Evolutionary conservation across 1,284 basidiomycete genomes (phyloP), one percentile per base, ranked within the genome.

Genomic region (Exsudoporus floridanus): DNA sequence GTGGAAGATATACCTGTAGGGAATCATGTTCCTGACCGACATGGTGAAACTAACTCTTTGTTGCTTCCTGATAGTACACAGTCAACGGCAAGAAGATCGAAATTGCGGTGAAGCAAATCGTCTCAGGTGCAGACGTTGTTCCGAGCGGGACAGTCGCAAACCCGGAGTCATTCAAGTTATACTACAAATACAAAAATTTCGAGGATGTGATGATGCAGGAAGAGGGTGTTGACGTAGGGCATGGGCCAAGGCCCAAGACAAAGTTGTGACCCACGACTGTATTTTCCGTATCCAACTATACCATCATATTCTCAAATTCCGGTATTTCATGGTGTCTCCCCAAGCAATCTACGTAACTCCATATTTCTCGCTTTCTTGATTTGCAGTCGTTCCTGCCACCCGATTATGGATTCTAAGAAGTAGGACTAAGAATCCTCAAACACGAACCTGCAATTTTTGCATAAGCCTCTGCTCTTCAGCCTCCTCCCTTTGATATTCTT

Each of bases 71-170:
- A 36, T 53, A 85, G 84, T 86, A 86, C 60, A 88, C 84, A 0
- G 80, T 86, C 4, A 88, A 87, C 45, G 81, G 80, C 8, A 88
- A 88, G 74, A 88, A 86, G 66, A 84, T 88, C 38, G 86, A 88
- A 68, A 85, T 88, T 35, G 84, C 84, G 2, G 81, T 88, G 39
- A 87, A 88, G 65, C 83, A 86, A 61, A 84, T 88, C 51, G 77
- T 88, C 31, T 87, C 84, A 13, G 86, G 84, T 1, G 71, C 72
- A 13, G 74, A 77, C 48, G 53, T 86, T 44, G 74, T 79, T 58
- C 83, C 84, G 3, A 87, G 84, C 52, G 85, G 84, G 14, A 86
- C 84, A 1, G 83, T 88, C 16, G 81, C 82, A 3, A 88, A 88
- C 60, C 85, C 86, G 1, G 82, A 83, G 40, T 79, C 81, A 0